These are phyloP conservation scores for Sporothrix pseudoabietina DNA, from an alignment of 2,329 filamentous ascomycete species.

Conservation along the genomic window DNA sequence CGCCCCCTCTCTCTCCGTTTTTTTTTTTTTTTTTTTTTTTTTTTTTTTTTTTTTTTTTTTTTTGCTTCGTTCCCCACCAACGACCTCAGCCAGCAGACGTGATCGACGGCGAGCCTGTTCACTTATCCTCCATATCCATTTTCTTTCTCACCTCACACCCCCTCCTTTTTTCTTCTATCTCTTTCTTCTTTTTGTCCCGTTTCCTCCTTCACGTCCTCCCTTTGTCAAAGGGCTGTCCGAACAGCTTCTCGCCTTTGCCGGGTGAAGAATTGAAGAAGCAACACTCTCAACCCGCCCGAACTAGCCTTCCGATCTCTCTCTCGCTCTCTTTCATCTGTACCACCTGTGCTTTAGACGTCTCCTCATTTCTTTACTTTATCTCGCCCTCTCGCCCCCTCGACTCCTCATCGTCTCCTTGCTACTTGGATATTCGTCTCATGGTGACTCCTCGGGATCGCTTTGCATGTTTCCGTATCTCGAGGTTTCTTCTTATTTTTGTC, in stretches of 20 bases:
- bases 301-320: neutral
- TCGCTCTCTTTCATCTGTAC: neutral
- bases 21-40: neutral
- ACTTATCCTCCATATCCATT: neutral
- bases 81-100: constrained; percentile 15
- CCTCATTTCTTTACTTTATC: neutral
- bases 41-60: neutral
- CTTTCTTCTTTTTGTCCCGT: neutral
- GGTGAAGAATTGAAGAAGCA: neutral
- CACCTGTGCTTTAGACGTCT: neutral
- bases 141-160: neutral
- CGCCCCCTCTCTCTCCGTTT: constrained; percentile 13
- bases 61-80: constrained; percentile 15
- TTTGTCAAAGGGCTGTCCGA: constrained; percentile 17
- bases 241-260: constrained; percentile 9
- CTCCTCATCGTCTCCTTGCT: constrained; percentile 8
- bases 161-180: constrained; percentile 16
- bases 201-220: neutral
- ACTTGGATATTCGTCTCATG: constrained; percentile 25
- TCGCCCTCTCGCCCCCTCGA: neutral
- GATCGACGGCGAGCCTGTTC: constrained; percentile 26
- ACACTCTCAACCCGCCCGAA: neutral
- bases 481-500: neutral
- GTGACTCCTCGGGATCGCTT: constrained; percentile 1
- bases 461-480: constrained; percentile 11